Evolutionary conservation across 139 green algal genomes (phyloP).

Genomic region (Microglena sp.): DNA sequence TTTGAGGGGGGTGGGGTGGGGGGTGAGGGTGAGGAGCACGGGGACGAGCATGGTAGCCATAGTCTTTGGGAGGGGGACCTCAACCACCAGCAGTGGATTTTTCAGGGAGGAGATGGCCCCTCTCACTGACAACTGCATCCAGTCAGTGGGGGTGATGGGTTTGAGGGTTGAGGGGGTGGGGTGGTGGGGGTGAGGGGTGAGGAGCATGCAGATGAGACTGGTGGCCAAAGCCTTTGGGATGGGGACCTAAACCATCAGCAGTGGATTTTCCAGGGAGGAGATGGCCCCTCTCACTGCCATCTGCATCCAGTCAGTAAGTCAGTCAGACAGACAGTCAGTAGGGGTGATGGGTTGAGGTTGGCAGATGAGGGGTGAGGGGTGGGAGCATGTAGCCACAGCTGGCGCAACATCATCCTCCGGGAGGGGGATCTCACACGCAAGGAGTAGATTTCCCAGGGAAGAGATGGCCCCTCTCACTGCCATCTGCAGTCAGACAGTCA

Average conservation of each 20-base stretch:
- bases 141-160: no score
- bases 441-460: constrained; percentile 56
- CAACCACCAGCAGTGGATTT: constrained; percentile 61
- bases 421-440: constrained; percentile 61
- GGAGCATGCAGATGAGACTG: no score
- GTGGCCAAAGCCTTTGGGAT: constrained; percentile 33
- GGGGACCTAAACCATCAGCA: constrained; percentile 59
- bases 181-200: no score
- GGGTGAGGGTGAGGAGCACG: no score
- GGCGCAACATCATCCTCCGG: constrained; percentile 25
- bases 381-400: no score
- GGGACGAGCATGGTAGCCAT: no score
- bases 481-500: background rate
- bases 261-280: constrained; percentile 51
- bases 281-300: background rate
- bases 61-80: constrained; percentile 46
- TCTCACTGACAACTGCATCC: background rate
- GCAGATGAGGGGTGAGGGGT: no score
- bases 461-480: background rate
- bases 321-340: no score
- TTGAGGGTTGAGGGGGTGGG: no score
- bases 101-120: constrained; percentile 35
- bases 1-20: no score
- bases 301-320: no score
- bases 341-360: no score